These are phyloP conservation scores for Arthrinium puccinioides DNA, from an alignment of 2,329 filamentous ascomycete species.

Conservation along the genomic window DNA sequence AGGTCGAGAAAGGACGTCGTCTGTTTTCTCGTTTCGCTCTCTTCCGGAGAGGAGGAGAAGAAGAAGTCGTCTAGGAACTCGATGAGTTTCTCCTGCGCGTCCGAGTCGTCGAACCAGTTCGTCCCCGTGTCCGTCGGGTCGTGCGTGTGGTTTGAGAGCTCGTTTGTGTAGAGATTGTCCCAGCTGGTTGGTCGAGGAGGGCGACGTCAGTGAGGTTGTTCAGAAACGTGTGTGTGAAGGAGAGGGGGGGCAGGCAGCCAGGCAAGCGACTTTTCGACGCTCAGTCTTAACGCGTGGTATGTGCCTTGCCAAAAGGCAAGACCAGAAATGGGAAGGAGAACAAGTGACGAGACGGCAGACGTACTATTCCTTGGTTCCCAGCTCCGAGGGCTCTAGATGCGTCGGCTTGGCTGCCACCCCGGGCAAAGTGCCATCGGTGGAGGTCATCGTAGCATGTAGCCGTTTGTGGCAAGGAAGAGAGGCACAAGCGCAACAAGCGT, in stretches of 20 bases:
- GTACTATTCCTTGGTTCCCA: slow-evolving; percentile 90
- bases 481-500: too few species aligned
- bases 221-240: slow-evolving; percentile 1
- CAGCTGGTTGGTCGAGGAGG: slow-evolving; percentile 43
- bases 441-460: too few species aligned
- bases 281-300: background rate
- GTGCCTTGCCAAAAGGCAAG: background rate
- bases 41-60: slow-evolving; percentile 4
- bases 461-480: too few species aligned
- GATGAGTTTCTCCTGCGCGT: slow-evolving; percentile 76
- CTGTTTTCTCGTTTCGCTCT: slow-evolving; percentile 6
- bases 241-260: background rate
- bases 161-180: slow-evolving; percentile 65
- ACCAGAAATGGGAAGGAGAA: background rate
- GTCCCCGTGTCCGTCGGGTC: slow-evolving; percentile 78
- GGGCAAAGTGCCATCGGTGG: too few species aligned
- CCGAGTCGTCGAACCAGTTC: slow-evolving; percentile 93
- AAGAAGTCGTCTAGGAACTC: slow-evolving; percentile 48
- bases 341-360: slow-evolving; percentile 20
- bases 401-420: slow-evolving; percentile 34
- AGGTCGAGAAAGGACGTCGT: slow-evolving; percentile 64
- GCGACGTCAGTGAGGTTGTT: too few species aligned
- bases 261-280: background rate
- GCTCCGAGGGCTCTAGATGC: slow-evolving; percentile 66
- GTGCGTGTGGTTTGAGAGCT: slow-evolving; percentile 62